Percentiles rank a stretch among this genome's conserved stretches.
Evolutionary conservation across 192 early-diverging fungal genomes (phyloP).

Genomic region (Spizellomyces punctatus): DNA sequence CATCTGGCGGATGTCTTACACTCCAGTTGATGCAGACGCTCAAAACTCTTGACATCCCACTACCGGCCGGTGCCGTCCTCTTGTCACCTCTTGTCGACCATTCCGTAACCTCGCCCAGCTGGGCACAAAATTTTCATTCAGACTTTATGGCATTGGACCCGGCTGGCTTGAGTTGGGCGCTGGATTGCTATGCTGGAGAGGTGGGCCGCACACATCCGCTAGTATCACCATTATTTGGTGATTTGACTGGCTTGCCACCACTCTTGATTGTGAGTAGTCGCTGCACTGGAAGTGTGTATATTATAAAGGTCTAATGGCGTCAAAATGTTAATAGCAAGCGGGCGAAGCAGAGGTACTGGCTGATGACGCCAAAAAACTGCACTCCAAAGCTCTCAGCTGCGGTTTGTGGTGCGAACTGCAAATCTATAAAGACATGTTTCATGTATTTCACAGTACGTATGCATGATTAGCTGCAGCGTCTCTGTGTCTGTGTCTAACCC

Average conservation of each 20-base stretch:
- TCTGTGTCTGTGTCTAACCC: too few relatives aligned
- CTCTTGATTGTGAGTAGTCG: conserved; percentile 28
- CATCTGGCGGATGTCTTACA: conserved; percentile 54
- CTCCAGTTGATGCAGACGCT: conserved; percentile 46
- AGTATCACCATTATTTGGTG: conserved; percentile 50
- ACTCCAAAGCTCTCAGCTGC: not conserved
- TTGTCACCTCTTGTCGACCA: conserved; percentile 69
- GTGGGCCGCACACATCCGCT: conserved; percentile 29
- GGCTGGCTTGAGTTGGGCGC: conserved; percentile 41
- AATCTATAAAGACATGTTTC: conserved; percentile 44
- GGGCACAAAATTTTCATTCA: conserved; percentile 31
- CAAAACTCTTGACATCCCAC: conserved; percentile 41
- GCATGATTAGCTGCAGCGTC: too few relatives aligned
- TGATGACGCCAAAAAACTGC: conserved; percentile 40
- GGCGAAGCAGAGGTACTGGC: conserved; percentile 48
- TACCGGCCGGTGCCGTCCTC: conserved; percentile 55
- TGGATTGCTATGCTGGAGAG: conserved; percentile 26
- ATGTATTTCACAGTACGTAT: conserved; percentile 38
- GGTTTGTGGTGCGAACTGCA: conserved; percentile 30
- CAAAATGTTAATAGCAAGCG: conserved; percentile 21
- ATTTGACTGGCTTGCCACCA: conserved; percentile 33
- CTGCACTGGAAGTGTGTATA: too few relatives aligned
- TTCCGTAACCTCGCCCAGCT: conserved; percentile 50
- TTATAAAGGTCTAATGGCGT: too few relatives aligned
- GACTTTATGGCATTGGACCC: conserved; percentile 45